Base-by-base conservation (phyloP, 2,329 filamentous ascomycete genomes). In the Chaetomium olivaceum region DNA sequence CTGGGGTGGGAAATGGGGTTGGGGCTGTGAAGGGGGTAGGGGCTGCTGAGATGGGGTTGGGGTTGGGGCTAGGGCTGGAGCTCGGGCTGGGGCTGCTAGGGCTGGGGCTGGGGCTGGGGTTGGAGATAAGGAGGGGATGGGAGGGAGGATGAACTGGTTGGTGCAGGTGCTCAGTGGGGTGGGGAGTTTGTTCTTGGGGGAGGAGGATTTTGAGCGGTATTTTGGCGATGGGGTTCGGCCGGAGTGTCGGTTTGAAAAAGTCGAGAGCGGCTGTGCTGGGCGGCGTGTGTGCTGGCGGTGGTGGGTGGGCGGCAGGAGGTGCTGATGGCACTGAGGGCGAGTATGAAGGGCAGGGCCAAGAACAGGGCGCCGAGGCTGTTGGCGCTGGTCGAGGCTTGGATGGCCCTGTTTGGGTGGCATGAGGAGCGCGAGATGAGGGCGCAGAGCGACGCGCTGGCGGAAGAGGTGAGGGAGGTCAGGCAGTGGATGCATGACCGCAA, bases 231-330 rank as follows among this genome's bases (percentile, higher is more conserved):
- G 77, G 0, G 60, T 61, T 1, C n/a, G 29, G 21, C 27, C 14
- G 4, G 33, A 36, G 51, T 23, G 33, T 19, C 19, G 31, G 11
- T 61, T 76, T 43, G 70, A 67, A 7, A 58, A 67, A 12, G 73
- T 81, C 4, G 63, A 67, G 33, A 76, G 72, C 7, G 74, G 76
- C 16, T 87, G 85, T 67, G 81, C 16, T 87, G 85, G 67, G 81
- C 85, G 70, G 84, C 83, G 1, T 87, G 85, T 67, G 80, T 84
- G 31, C 72, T 87, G 14, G 78, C 82, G 1, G 76, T 77, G 3
- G 71, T 87, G 0, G 84, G 84, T 2, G 80, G 80, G 0, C 76
- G 78, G 36, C 73, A 71, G 4, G 71, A 76, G 19, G 69, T 80
- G 1, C 73, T 87, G 2, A 72, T 76, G 6, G 82, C 84, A 69